These are phyloP conservation scores for Chaetomium sp. DNA, from an alignment of 2,329 filamentous ascomycete genomes.

Conservation along the genomic window DNA sequence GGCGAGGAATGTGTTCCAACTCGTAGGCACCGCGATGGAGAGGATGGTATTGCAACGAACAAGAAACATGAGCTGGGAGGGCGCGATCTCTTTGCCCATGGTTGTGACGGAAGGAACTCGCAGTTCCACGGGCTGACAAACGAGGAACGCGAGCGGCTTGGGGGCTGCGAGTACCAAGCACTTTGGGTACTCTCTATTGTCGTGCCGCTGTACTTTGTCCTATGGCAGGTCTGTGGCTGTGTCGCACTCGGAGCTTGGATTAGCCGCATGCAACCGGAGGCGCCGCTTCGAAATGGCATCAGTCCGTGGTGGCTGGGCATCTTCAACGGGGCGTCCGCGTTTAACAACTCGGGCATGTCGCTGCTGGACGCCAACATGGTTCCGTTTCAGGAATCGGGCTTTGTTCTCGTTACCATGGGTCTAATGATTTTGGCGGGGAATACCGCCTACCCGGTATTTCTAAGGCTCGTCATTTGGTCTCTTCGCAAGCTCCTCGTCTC, in stretches of 20 bases:
- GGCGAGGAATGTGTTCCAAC: slow-evolving; percentile 1
- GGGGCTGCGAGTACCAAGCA: slow-evolving; percentile 59
- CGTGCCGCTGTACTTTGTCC: slow-evolving; percentile 53
- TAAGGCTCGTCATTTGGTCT: slow-evolving; percentile 54
- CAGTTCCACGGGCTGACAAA: slow-evolving; percentile 48
- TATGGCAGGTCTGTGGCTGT: slow-evolving; percentile 53
- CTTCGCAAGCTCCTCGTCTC: slow-evolving; percentile 37
- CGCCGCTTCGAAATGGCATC: slow-evolving; percentile 48
- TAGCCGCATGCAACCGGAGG: slow-evolving; percentile 40
- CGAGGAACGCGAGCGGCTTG: slow-evolving; percentile 50
- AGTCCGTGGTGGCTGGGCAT: slow-evolving; percentile 63
- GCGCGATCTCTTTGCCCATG: slow-evolving; percentile 31
- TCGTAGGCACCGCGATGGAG: slow-evolving; percentile 2
- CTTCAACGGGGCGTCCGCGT: slow-evolving; percentile 62
- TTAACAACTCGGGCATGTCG: slow-evolving; percentile 67
- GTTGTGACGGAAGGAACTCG: slow-evolving; percentile 44
- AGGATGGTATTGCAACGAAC: neutral
- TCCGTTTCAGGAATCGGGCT: slow-evolving; percentile 49
- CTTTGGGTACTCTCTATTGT: slow-evolving; percentile 52
- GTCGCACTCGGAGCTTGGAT: slow-evolving; percentile 57
- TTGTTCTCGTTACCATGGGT: slow-evolving; percentile 48
- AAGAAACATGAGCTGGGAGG: slow-evolving; percentile 17
- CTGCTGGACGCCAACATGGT: slow-evolving; percentile 61
- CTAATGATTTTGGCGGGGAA: slow-evolving; percentile 58
- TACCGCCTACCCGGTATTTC: slow-evolving; percentile 58